Base-by-base conservation (phyloP, 129 eudicot genomes). In the Centaurea solstitialis region DNA sequence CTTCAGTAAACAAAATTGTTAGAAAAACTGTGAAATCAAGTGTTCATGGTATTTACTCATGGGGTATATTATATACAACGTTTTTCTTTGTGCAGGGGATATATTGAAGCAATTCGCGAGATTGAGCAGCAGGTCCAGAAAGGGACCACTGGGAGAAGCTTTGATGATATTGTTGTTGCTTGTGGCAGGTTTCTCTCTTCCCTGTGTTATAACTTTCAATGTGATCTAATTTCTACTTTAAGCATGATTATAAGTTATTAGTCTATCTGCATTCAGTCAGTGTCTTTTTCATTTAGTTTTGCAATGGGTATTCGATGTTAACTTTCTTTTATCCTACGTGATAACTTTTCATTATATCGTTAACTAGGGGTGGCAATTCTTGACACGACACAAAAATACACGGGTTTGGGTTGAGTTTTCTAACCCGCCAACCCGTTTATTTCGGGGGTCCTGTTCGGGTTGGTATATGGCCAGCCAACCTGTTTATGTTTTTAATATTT, bases 91-190 rank as follows among this genome's bases (percentile, higher is more conserved):
- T 78, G 82, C 83, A 95, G 99, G 99, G 99, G 99, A 33, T 93
- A 95, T 85, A 88, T 95, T 53, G 97, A 95, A 85, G 97, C 99
- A 82, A 85, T 91, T 80, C 89, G 93, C 79, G 99, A 95, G 90
- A 86, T 95, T 76, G 91, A 93, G 84, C 78, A 81, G 72, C 99
- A 95, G 86, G 72, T 87, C 20, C 89, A 80, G 41, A 72, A 53
- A 33, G 84, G 80, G 39, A 79, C 74, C 24, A 79, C 75, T 43
- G 75, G 69, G 43, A 53, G 61, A 71, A 81, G 83, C 47, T 91
- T 95, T 87, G 98, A 95, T 83, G 98, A 95, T 85, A 91, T 93
- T 67, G 87, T 93, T 79, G 97, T 92, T 33, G 98, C 98, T 61
- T 93, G 98, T 84, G 97, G 98, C 86, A 93, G 98, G 98, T 93